Evolutionary conservation across 1,284 basidiomycete species (phyloP).

Genomic region (Lignosus rhinocerotis): DNA sequence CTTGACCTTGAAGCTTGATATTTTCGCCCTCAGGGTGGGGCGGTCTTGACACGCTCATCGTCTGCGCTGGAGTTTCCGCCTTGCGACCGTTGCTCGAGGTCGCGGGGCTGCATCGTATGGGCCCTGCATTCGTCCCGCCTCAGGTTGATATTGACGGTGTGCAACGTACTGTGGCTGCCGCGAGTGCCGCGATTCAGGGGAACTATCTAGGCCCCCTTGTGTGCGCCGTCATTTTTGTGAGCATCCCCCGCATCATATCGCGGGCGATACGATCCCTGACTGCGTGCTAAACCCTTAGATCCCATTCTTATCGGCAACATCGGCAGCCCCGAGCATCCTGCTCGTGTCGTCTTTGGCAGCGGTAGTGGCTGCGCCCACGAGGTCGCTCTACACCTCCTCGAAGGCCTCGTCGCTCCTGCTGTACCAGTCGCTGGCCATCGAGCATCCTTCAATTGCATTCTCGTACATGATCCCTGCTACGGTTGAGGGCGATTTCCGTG

Average conservation of each 20-base stretch:
- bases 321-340: slow-evolving; percentile 71
- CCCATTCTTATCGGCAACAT: slow-evolving; percentile 73
- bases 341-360: slow-evolving; percentile 83
- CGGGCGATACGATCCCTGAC: neutral
- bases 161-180: slow-evolving; percentile 51
- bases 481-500: slow-evolving; percentile 78
- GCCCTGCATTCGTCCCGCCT: slow-evolving; percentile 33
- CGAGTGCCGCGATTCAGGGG: slow-evolving; percentile 52
- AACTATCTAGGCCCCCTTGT: slow-evolving; percentile 71
- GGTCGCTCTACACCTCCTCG: slow-evolving; percentile 82
- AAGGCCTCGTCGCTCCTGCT: slow-evolving; percentile 82
- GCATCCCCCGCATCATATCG: slow-evolving; percentile 28
- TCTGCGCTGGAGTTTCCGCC: slow-evolving; percentile 86
- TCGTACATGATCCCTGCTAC: slow-evolving; percentile 60
- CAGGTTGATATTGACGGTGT: slow-evolving; percentile 51
- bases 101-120: slow-evolving; percentile 57
- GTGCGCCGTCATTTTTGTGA: slow-evolving; percentile 65
- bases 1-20: neutral
- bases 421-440: slow-evolving; percentile 78
- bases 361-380: slow-evolving; percentile 82
- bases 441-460: slow-evolving; percentile 68
- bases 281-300: slow-evolving; percentile 48
- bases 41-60: slow-evolving; percentile 83
- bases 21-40: slow-evolving; percentile 59
- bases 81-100: slow-evolving; percentile 77